Evolutionary conservation across 2,329 filamentous ascomycete genomes (phyloP).

Genomic region (Arthrobotrys megalospora): DNA sequence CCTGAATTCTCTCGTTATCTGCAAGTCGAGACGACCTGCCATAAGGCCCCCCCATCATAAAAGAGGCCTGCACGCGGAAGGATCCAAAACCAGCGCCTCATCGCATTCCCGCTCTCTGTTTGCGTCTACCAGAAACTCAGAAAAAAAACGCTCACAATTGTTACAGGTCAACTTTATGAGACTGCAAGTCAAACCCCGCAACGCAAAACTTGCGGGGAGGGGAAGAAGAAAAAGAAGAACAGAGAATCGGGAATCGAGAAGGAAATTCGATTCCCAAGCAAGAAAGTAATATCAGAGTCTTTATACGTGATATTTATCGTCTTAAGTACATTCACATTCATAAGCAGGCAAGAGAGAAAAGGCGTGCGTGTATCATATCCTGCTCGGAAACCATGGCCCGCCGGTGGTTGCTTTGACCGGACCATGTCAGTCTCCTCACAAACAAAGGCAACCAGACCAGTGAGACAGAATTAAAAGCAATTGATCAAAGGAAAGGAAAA

Average conservation of each 20-base stretch:
- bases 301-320: conserved; percentile 20
- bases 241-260: no score
- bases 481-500: neutral
- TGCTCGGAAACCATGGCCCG: conserved; percentile 22
- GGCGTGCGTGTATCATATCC: conserved; percentile 15
- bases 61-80: no score
- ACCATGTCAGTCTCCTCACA: conserved; percentile 22
- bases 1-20: neutral
- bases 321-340: conserved; percentile 17
- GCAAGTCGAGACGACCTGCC: conserved; percentile 1
- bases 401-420: conserved; percentile 28
- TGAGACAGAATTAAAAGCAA: neutral
- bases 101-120: no score
- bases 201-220: no score
- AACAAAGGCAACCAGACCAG: neutral
- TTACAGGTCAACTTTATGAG: no score
- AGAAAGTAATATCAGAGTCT: neutral
- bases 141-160: no score
- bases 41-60: neutral
- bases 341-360: neutral
- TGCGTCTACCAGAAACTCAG: neutral
- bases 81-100: no score
- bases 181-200: no score
- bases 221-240: no score
- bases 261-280: no score